phyloP scores from a whole-genome alignment of 352 stramenopile genomes.

The Phytopythium delawarense region DNA sequence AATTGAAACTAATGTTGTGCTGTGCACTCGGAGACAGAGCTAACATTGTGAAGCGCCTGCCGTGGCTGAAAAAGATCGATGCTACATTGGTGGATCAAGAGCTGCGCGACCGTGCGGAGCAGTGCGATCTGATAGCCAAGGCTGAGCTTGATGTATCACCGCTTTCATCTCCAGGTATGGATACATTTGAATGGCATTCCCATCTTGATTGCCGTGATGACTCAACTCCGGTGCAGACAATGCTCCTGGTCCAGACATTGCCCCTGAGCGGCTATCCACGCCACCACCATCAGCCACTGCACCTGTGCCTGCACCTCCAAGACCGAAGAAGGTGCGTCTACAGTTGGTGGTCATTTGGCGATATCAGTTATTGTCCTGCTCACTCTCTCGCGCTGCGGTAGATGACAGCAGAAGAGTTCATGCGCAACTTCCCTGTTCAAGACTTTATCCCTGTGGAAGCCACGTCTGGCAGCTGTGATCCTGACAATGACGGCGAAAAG shows the following conservation, averaged over 20 bases:
- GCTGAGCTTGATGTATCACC: not conserved
- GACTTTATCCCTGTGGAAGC: conserved; percentile 52
- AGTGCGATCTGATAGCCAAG: not conserved
- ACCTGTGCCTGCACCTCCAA: not conserved
- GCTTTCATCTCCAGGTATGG: not conserved
- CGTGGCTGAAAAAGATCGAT: conserved; percentile 53
- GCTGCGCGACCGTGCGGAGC: conserved; percentile 19
- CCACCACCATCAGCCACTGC: not conserved
- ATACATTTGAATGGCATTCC: not conserved
- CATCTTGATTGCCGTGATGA: not conserved
- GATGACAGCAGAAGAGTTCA: conserved; percentile 51
- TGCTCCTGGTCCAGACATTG: not conserved
- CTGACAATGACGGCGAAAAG: not conserved
- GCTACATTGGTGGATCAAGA: conserved; percentile 33
- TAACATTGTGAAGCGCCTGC: conserved; percentile 32
- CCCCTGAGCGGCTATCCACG: not conserved
- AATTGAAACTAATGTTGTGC: not conserved
- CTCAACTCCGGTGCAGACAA: not conserved
- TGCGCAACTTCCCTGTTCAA: conserved; percentile 66
- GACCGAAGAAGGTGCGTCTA: not conserved
- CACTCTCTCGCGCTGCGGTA: conserved; percentile 4
- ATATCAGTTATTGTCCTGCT: not conserved
- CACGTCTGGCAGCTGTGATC: not conserved
- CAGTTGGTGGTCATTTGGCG: no score
- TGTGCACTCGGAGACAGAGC: conserved; percentile 8